Conservation (phyloP, 257 asterid genomes). For the Solanum rostratum region DNA sequence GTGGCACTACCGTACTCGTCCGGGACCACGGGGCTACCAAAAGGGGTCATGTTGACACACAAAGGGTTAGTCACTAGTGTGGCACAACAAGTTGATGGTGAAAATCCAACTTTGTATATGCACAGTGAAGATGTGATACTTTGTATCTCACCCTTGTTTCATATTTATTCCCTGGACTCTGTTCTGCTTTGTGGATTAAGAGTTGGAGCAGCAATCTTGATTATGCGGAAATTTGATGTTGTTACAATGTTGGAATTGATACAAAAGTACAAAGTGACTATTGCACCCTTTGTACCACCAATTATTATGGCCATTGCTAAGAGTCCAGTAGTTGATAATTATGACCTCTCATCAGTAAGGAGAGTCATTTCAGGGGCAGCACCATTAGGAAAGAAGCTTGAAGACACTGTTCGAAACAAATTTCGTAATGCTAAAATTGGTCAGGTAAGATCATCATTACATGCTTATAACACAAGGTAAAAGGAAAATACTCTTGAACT, state of each 20-base stretch:
- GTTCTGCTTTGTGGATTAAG: slow-evolving; percentile 76
- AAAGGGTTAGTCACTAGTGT: slow-evolving; percentile 76
- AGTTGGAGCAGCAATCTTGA: slow-evolving; percentile 72
- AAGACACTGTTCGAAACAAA: slow-evolving; percentile 66
- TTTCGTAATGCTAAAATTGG: slow-evolving; percentile 81
- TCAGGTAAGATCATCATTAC: slow-evolving; percentile 33
- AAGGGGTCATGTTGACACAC: slow-evolving; percentile 94
- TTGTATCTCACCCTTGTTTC: slow-evolving; percentile 70
- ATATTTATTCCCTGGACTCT: slow-evolving; percentile 71
- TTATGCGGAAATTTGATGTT: slow-evolving; percentile 80
- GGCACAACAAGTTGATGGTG: slow-evolving; percentile 93
- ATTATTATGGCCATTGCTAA: slow-evolving; percentile 61
- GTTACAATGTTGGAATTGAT: slow-evolving; percentile 57
- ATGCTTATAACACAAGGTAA: neutral
- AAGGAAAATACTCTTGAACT: neutral
- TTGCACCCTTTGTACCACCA: slow-evolving; percentile 92
- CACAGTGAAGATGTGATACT: slow-evolving; percentile 67
- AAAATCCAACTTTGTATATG: slow-evolving; percentile 72
- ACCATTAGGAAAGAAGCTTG: slow-evolving; percentile 89
- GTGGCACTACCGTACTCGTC: slow-evolving; percentile 90
- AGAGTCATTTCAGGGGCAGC: slow-evolving; percentile 95
- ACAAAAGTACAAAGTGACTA: slow-evolving; percentile 61
- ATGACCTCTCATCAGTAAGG: slow-evolving; percentile 68
- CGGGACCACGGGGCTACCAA: slow-evolving; percentile 95
- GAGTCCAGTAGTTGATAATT: slow-evolving; percentile 55